Conservation (phyloP, 257 asterid species). For the Gentiana macrophylla region DNA sequence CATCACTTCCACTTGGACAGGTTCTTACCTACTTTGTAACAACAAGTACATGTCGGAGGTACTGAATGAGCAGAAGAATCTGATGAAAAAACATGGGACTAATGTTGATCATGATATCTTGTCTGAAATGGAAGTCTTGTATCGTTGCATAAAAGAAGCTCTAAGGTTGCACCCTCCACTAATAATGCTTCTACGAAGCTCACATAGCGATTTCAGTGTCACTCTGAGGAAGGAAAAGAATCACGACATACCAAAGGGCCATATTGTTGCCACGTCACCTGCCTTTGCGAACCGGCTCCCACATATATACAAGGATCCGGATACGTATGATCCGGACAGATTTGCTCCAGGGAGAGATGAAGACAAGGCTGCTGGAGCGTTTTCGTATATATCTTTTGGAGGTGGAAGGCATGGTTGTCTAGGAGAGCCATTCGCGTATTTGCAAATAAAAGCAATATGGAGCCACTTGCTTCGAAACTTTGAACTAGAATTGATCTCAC, state of each 20-base stretch:
- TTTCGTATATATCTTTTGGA: conserved; percentile 87
- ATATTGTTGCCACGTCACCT: conserved; percentile 27
- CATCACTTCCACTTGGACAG: conserved; percentile 92
- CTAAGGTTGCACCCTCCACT: conserved; percentile 90
- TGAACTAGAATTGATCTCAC: conserved; percentile 43
- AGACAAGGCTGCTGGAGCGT: conserved; percentile 86
- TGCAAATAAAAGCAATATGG: conserved; percentile 93
- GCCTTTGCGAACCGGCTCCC: conserved; percentile 34
- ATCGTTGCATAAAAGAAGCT: conserved; percentile 86
- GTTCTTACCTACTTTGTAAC: conserved; percentile 81
- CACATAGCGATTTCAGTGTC: conserved; percentile 74
- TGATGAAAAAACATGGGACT: conserved; percentile 51
- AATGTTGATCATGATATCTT: conserved; percentile 73
- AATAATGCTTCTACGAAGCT: conserved; percentile 83
- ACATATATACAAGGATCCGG: conserved; percentile 63
- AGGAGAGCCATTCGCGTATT: conserved; percentile 94
- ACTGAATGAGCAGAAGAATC: conserved; percentile 59
- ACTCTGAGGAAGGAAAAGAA: conserved; percentile 62
- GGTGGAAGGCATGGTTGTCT: conserved; percentile 96
- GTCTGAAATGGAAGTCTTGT: conserved; percentile 83
- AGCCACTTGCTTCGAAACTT: conserved; percentile 88
- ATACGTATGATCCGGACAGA: conserved; percentile 75
- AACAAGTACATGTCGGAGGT: conserved; percentile 67
- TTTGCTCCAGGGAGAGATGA: conserved; percentile 80
- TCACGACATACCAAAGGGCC: conserved; percentile 53